Percentiles rank a stretch among this genome's conserved stretches.
Conservation (phyloP, 306 rosid species). For the Glycine latifolia region DNA sequence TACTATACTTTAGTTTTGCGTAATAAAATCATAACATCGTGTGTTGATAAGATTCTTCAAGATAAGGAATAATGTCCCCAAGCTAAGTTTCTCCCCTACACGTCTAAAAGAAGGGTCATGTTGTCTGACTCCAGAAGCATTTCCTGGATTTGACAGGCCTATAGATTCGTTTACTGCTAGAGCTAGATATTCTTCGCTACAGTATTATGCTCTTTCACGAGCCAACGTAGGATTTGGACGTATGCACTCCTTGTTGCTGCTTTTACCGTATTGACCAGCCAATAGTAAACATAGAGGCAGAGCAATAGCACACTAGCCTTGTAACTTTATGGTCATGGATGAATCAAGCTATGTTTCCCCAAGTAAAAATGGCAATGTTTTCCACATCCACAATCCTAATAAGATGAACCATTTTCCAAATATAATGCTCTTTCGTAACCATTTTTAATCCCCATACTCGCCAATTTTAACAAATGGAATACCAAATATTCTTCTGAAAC, state of each 20-base stretch:
- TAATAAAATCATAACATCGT: background rate
- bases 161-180: constrained; percentile 27
- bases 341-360: background rate
- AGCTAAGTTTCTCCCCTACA: background rate
- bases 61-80: background rate
- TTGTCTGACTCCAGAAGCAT: constrained; percentile 20
- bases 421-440: background rate
- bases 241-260: background rate
- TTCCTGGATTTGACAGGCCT: constrained; percentile 8
- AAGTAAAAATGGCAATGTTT: background rate
- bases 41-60: constrained; percentile 4
- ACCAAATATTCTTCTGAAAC: background rate
- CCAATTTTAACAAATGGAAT: background rate
- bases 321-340: background rate
- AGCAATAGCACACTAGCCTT: background rate
- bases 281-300: background rate
- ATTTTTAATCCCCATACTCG: background rate
- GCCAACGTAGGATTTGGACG: background rate
- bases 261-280: constrained; percentile 16
- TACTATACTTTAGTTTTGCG: background rate
- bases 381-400: background rate
- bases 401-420: background rate
- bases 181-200: background rate
- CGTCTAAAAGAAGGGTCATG: background rate
- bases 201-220: background rate